Base-by-base conservation (phyloP, 2,329 filamentous ascomycete species). In the Calonectria montana region DNA sequence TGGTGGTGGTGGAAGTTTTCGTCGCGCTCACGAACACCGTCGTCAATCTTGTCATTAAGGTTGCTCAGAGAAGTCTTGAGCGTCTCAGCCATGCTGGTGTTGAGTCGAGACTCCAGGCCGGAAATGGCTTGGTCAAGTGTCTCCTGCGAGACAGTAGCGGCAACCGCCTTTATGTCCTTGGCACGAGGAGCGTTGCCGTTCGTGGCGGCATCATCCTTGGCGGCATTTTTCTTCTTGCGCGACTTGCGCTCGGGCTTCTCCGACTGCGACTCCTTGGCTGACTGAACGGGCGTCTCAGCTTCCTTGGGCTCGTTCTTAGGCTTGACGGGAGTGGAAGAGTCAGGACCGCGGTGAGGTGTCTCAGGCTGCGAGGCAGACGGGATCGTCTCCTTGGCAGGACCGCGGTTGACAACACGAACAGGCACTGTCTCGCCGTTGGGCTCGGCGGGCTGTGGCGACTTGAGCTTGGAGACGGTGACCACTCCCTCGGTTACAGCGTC, bases 401-500 rank as follows among this genome's bases (percentile, higher is more conserved):
- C 68, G 74, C 84, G 74, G 80, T 79, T 79, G 77, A 80, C 75
- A 41, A 79, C 80, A 50, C 84, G 83, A 23, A 84, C 82, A 64
- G 81, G 82, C 15, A 80, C 61, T 1, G 73, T 55, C 43, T 82
- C 74, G 57, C 80, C 85, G 71, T 78, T 87, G 87, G 73, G 65
- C 78, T 87, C 86, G n/a, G 79, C 80, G 5, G 85, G 83, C 72
- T 81, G 89, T 67, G 85, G 88, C 79, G 81, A 84, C 81, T 89
- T 90, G 43, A 98, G 88, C 79, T 94, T 93, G 39, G 91, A 89
- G 64, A 98, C 92, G 47, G 91, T 91, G 70, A 98, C 94, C 31
- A 94, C 86, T 10, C 94, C 94, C 67, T 91, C 89, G 65, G 92
- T 88, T 53, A 94, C 88, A 2, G 94, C 96, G 82, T 97, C 92